These are phyloP conservation scores for Heterobasidion irregulare DNA, from an alignment of 1,284 basidiomycete genomes.

Conservation along the genomic window DNA sequence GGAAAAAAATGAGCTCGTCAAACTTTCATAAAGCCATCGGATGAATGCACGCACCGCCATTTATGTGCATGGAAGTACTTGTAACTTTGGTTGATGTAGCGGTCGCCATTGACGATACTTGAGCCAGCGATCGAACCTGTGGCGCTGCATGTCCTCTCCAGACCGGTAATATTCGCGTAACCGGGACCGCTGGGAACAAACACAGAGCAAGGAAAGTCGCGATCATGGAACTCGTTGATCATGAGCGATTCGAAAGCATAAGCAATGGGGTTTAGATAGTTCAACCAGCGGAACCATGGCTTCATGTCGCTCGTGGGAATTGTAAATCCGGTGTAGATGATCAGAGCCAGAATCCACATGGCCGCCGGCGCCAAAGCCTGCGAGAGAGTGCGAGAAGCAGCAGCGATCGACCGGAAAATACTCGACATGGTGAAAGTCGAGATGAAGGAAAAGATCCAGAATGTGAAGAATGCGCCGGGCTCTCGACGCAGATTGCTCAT, in stretches of 20 bases:
- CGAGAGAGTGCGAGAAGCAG: constrained; percentile 27
- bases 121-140: constrained; percentile 50
- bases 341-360: constrained; percentile 33
- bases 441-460: constrained; percentile 25
- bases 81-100: constrained; percentile 52
- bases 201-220: constrained; percentile 22
- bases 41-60: constrained; percentile 35
- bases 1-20: background rate
- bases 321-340: constrained; percentile 63
- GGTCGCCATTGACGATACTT: constrained; percentile 36
- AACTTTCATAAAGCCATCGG: background rate
- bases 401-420: constrained; percentile 23
- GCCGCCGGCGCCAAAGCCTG: constrained; percentile 33
- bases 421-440: background rate
- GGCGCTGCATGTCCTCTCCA: constrained; percentile 35
- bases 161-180: constrained; percentile 47
- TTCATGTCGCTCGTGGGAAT: constrained; percentile 73
- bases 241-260: constrained; percentile 76
- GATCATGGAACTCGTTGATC: constrained; percentile 78
- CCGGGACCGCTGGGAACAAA: constrained; percentile 51
- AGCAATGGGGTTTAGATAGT: constrained; percentile 67
- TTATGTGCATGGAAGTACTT: constrained; percentile 40
- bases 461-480: constrained; percentile 24
- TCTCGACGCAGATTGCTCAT: constrained; percentile 32
- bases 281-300: constrained; percentile 84